A percentile compares a stretch with the other conserved stretches of the same genome.
Conservation (phyloP, 371 early-diverging fungal genomes). For the Synchytrium microbalum region DNA sequence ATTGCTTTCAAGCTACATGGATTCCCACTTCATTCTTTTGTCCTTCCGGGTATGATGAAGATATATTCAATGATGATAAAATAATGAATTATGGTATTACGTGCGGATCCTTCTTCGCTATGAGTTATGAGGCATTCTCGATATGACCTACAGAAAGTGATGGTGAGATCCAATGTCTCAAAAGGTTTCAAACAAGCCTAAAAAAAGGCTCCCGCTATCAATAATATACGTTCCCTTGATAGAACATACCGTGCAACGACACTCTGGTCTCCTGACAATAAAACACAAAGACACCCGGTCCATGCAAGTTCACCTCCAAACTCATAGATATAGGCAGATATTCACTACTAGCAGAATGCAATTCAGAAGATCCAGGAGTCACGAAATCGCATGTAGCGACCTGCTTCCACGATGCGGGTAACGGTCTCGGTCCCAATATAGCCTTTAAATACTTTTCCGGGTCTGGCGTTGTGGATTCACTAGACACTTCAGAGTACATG, state of each 20-base stretch:
- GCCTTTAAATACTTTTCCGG: neutral
- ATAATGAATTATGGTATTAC: too few species aligned
- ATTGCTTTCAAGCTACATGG: too few species aligned
- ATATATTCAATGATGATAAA: too few species aligned
- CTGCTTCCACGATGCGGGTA: slow-evolving; percentile 9
- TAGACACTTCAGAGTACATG: neutral
- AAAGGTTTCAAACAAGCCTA: too few species aligned
- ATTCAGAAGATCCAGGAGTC: slow-evolving; percentile 8
- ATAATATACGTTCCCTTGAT: too few species aligned
- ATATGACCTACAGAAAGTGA: too few species aligned
- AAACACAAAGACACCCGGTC: slow-evolving; percentile 23
- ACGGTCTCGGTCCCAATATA: slow-evolving; percentile 10
- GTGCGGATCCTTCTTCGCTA: too few species aligned
- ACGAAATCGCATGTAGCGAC: slow-evolving; percentile 12
- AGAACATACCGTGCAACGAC: slow-evolving; percentile 19
- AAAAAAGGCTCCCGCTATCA: too few species aligned
- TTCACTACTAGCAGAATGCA: neutral
- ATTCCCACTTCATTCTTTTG: too few species aligned
- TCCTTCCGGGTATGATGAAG: too few species aligned
- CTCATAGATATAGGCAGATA: slow-evolving; percentile 13
- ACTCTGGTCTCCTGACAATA: slow-evolving; percentile 26
- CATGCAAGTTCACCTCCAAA: slow-evolving; percentile 17
- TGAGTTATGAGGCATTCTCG: too few species aligned
- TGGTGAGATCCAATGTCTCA: too few species aligned
- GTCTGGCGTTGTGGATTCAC: neutral